A percentile compares a stretch with the other conserved stretches of the same genome.
These are phyloP conservation scores for Oryza officinalis DNA, from an alignment of 176 grass and related monocot species.

Conservation along the genomic window DNA sequence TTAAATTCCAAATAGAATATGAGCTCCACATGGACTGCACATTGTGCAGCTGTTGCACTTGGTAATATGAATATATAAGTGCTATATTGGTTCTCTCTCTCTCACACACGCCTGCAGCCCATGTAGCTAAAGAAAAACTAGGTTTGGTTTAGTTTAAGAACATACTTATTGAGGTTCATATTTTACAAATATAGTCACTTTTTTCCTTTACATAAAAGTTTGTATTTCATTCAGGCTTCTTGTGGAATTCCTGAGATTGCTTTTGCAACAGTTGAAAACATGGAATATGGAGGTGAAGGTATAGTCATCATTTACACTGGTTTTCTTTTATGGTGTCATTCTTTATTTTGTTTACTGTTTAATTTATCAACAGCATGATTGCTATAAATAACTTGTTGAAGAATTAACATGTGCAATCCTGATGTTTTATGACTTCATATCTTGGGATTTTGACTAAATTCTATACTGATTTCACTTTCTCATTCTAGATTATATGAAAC, in stretches of 20 bases:
- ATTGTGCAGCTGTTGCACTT: slow-evolving; percentile 12
- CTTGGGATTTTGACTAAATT: not conserved
- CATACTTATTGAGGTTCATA: not conserved
- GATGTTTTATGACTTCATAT: slow-evolving; percentile 1
- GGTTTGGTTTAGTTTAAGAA: slow-evolving; percentile 21
- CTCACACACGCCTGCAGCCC: not conserved
- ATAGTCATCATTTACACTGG: slow-evolving; percentile 7
- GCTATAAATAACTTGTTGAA: slow-evolving; percentile 22
- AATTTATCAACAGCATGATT: slow-evolving; percentile 21
- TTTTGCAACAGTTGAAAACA: slow-evolving; percentile 94
- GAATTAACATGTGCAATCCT: slow-evolving; percentile 5
- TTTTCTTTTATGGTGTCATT: slow-evolving; percentile 33
- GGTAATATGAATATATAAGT: not conserved
- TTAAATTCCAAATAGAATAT: slow-evolving; percentile 10
- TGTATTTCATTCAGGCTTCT: slow-evolving; percentile 69
- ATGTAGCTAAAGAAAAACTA: not conserved
- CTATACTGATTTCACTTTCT: slow-evolving; percentile 25
- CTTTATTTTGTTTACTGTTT: slow-evolving; percentile 26
- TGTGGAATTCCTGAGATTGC: slow-evolving; percentile 96
- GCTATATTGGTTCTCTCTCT: not conserved
- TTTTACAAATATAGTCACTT: not conserved
- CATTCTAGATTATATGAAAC: slow-evolving; percentile 91
- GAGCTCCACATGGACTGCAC: not conserved
- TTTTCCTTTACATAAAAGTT: slow-evolving; percentile 2
- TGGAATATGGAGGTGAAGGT: slow-evolving; percentile 99